Evolutionary conservation across 352 stramenopile species (phyloP), one percentile per base, ranked within the genome.

Genomic region (Pythium volutum): DNA sequence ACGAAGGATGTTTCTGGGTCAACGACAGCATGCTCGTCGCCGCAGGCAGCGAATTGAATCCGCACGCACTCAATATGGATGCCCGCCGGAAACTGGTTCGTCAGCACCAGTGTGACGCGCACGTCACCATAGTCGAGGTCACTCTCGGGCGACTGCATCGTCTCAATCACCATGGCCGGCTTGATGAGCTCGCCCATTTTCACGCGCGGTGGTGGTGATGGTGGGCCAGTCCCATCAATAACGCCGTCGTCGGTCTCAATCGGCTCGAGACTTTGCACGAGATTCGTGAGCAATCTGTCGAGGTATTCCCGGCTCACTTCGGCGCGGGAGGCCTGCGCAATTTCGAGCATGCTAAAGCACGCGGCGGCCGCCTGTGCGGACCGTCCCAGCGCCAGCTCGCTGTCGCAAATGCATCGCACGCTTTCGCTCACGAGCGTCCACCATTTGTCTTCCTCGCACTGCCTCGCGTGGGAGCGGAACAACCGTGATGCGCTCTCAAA

Each of bases 381-480:
- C 15, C 77, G 74, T 11, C 79, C 79, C 2, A 88, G 64, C 16
- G 72, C 71, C 14, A 91, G 51, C 48, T 91, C 79, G 6, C 76
- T 62, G 20, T 70, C 73, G 57, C 79, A 91, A 42, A 92, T 86
- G 47, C 69, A 66, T 2, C 66, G 75, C 11, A 87, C 70, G 49
- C 70, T 86, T 46, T 74, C 73, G 31, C 68, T 70, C 55, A 84
- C 78, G 14, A 91, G 80, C 3, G 25, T 33, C 74, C 76, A 89
- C 84, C 84, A 94, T 12, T 87, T 84, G 64, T 94, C 84, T 64
- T 88, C 78, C 53, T 91, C 72, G 42, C 78, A 88, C 66, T 91
- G 84, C 5, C 79, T 75, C 10, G 80, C 75, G 10, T 90, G 76
- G 0, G 80, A 88, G 5, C 81, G 77, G n/a, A 91, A 74, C 3